Evolutionary conservation across 2,329 filamentous ascomycete species (phyloP).

Genomic region (Stylonectria norvegica): DNA sequence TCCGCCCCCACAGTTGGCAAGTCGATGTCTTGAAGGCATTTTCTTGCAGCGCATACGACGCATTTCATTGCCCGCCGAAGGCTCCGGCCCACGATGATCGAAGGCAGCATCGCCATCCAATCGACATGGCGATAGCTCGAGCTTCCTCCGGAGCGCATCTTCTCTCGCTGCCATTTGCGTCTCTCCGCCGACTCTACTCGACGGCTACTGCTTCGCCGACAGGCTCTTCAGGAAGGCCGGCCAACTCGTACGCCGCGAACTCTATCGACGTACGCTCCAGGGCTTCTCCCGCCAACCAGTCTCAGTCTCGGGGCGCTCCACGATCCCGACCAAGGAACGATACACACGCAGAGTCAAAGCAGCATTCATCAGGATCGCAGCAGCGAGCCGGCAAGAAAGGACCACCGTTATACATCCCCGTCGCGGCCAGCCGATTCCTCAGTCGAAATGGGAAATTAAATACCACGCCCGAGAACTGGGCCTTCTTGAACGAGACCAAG

Average conservation of each 20-base stretch:
- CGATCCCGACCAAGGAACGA: slow-evolving; percentile 23
- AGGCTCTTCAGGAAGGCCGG: too few species aligned
- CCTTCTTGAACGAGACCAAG: slow-evolving; percentile 26
- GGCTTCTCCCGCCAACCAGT: too few species aligned
- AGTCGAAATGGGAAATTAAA: slow-evolving; percentile 21
- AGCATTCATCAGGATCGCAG: slow-evolving; percentile 2
- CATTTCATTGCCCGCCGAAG: neutral
- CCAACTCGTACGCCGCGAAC: slow-evolving; percentile 7
- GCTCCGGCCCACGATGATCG: slow-evolving; percentile 14
- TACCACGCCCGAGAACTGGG: slow-evolving; percentile 27
- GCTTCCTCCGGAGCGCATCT: slow-evolving; percentile 13
- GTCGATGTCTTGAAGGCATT: neutral
- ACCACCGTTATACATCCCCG: slow-evolving; percentile 17
- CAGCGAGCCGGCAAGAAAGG: neutral
- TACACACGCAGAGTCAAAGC: slow-evolving; percentile 8
- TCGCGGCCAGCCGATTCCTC: slow-evolving; percentile 19
- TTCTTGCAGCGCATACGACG: neutral
- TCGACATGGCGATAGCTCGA: slow-evolving; percentile 26
- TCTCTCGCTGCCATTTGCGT: slow-evolving; percentile 8
- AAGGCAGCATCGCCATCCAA: slow-evolving; percentile 1
- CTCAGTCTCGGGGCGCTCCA: too few species aligned
- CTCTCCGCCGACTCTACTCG: slow-evolving; percentile 13
- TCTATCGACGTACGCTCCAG: slow-evolving; percentile 16
- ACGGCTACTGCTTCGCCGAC: slow-evolving; percentile 2
- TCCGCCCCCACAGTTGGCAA: too few species aligned